These are phyloP conservation scores for Cladosporium phlei DNA, from an alignment of 2,329 filamentous ascomycete genomes.

Conservation along the genomic window DNA sequence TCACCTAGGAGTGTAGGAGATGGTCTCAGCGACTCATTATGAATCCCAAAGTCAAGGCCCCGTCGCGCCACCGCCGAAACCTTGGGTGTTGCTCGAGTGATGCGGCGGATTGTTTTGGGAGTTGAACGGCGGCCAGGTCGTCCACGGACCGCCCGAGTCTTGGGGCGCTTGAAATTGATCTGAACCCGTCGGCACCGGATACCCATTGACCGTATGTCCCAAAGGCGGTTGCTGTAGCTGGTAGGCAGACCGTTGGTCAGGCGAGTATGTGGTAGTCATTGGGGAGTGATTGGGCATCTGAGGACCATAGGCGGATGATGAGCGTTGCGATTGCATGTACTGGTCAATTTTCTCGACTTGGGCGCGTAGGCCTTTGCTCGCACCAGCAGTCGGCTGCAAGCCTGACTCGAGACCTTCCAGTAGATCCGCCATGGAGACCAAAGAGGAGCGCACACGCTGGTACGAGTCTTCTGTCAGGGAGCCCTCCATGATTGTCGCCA, in stretches of 20 bases:
- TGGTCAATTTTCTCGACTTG: conserved; percentile 44
- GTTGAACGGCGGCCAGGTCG: conserved; percentile 36
- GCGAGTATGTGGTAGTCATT: not conserved
- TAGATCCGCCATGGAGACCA: conserved; percentile 44
- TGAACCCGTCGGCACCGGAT: conserved; percentile 9
- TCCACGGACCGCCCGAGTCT: conserved; percentile 40
- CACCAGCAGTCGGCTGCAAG: conserved; percentile 37
- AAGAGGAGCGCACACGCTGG: conserved; percentile 37
- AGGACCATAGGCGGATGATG: conserved; percentile 17
- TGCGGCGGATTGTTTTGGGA: conserved; percentile 11
- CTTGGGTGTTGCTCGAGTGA: not conserved
- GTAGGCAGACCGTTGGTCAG: conserved; percentile 1
- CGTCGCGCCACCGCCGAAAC: conserved; percentile 3
- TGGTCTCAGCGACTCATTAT: too few relatives aligned
- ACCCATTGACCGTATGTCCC: not conserved
- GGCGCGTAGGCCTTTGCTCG: conserved; percentile 36
- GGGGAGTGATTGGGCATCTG: conserved; percentile 2
- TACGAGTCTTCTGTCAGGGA: conserved; percentile 41
- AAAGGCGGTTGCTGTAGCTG: conserved; percentile 3
- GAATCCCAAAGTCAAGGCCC: too few relatives aligned
- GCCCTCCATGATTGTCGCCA: conserved; percentile 46
- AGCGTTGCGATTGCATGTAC: conserved; percentile 34
- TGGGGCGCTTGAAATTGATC: conserved; percentile 38
- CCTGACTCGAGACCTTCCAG: conserved; percentile 42
- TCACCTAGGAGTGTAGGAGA: too few relatives aligned